These are phyloP conservation scores for Cladosporium sp. DNA, from an alignment of 2,329 filamentous ascomycete genomes.

Conservation along the genomic window DNA sequence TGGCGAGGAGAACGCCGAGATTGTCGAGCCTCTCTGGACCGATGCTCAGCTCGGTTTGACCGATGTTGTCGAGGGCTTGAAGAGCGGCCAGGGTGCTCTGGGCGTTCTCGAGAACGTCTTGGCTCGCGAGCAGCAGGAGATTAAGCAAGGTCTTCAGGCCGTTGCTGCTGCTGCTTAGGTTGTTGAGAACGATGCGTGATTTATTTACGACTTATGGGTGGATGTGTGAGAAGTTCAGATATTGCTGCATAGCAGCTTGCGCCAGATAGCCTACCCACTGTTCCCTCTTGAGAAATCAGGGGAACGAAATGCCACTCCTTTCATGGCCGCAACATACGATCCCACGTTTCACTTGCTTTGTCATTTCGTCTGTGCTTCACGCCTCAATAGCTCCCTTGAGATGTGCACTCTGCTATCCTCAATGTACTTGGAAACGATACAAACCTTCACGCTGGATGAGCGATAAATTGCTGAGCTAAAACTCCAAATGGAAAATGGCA, in stretches of 20 bases:
- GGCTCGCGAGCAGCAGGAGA: slow-evolving; percentile 49
- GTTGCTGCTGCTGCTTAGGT: slow-evolving; percentile 41
- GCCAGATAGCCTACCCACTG: slow-evolving; percentile 10
- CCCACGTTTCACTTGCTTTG: background rate
- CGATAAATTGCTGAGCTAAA: background rate
- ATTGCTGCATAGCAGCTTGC: slow-evolving; percentile 7
- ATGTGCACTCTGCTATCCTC: background rate
- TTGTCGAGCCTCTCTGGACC: slow-evolving; percentile 81
- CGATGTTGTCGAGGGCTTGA: slow-evolving; percentile 64
- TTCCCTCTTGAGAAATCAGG: background rate
- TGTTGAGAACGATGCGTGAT: background rate
- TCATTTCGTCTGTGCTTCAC: background rate
- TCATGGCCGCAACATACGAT: background rate
- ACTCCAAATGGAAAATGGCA: background rate
- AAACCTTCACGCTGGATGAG: background rate
- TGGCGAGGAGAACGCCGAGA: slow-evolving; percentile 66
- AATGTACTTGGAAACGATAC: background rate
- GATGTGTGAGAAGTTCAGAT: background rate
- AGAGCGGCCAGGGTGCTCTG: slow-evolving; percentile 46
- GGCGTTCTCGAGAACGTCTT: slow-evolving; percentile 53
- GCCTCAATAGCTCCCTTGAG: background rate
- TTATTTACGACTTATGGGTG: slow-evolving; percentile 3
- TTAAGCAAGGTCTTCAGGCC: slow-evolving; percentile 41
- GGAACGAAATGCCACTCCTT: slow-evolving; percentile 14
- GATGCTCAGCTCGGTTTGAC: slow-evolving; percentile 81